Percentiles rank a stretch among this genome's conserved stretches.
phyloP scores from a whole-genome alignment of 148 eudicot species.

The Polygonum aviculare region DNA sequence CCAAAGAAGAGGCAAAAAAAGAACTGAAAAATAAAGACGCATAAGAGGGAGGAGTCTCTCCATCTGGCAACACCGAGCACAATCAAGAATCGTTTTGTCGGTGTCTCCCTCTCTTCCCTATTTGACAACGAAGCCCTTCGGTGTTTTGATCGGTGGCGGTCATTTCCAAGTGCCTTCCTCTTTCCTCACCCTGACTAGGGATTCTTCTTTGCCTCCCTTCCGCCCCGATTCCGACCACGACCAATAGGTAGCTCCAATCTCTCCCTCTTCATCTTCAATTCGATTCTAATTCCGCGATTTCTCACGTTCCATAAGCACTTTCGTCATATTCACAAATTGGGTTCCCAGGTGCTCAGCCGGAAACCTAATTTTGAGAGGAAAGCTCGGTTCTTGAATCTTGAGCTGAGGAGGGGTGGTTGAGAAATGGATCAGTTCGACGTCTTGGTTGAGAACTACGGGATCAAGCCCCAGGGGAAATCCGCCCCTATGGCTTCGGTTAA shows the following conservation, averaged over 20 bases:
- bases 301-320: neutral
- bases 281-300: neutral
- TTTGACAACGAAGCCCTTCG: conserved; percentile 7
- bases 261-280: neutral
- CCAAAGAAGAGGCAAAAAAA: neutral
- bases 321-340: neutral
- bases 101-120: neutral
- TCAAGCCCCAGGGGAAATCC: conserved; percentile 57
- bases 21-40: neutral
- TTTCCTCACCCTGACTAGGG: neutral
- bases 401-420: neutral
- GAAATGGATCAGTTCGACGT: conserved; percentile 82
- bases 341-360: neutral
- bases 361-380: neutral
- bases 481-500: conserved; percentile 71
- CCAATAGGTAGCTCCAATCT: conserved; percentile 1
- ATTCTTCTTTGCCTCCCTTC: neutral
- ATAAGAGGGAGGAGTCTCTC: neutral
- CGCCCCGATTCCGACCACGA: neutral
- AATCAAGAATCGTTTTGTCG: conserved; percentile 4
- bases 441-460: conserved; percentile 66
- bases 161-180: neutral
- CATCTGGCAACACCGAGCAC: conserved; percentile 1
- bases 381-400: neutral
- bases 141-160: conserved; percentile 1